Evolutionary conservation across 2,329 filamentous ascomycete genomes (phyloP).

Genomic region (Xylaria sp.): DNA sequence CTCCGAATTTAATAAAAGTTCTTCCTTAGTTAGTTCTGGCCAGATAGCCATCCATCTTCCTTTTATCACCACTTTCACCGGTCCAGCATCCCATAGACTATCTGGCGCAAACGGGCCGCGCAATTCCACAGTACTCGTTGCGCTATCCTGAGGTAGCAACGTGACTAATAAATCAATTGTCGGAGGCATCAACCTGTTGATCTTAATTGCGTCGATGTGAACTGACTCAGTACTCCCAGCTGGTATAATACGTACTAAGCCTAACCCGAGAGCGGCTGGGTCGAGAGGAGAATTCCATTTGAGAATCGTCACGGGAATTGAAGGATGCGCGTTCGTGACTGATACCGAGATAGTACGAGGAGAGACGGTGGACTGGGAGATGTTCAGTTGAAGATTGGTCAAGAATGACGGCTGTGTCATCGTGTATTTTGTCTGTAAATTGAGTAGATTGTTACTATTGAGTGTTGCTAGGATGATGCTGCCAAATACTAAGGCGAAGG

Average conservation of each 20-base stretch:
- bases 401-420: constrained; percentile 19
- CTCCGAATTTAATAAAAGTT: constrained; percentile 5
- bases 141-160: neutral
- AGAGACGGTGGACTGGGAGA: neutral
- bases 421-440: neutral
- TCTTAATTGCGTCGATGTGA: constrained; percentile 12
- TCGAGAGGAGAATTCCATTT: constrained; percentile 24
- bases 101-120: constrained; percentile 2
- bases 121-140: constrained; percentile 5
- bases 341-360: constrained; percentile 9
- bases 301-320: constrained; percentile 11
- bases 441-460: neutral
- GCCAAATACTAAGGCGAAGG: constrained; percentile 5
- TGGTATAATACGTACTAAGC: constrained; percentile 6
- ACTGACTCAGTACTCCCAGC: constrained; percentile 2
- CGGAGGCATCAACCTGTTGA: constrained; percentile 18
- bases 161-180: constrained; percentile 17
- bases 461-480: neutral
- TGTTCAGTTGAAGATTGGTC: neutral
- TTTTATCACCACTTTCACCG: constrained; percentile 13
- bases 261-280: constrained; percentile 16
- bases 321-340: constrained; percentile 16
- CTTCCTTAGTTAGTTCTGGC: constrained; percentile 13
- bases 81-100: constrained; percentile 1
- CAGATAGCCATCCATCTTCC: constrained; percentile 25